Conservation (phyloP, 2,329 filamentous ascomycete genomes). For the Fusarium sp. region DNA sequence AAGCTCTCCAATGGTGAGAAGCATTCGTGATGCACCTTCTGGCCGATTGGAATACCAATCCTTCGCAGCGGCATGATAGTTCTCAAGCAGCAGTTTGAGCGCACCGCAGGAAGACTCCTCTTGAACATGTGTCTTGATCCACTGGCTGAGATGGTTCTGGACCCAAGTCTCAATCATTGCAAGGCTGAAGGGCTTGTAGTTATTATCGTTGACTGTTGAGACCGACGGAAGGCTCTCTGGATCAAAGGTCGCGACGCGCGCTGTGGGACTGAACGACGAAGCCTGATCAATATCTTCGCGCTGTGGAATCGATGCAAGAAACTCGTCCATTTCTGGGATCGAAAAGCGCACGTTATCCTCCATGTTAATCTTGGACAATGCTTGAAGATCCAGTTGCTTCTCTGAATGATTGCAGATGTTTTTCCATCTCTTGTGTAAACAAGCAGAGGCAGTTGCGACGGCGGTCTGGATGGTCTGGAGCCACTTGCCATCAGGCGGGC, state of each 20-base stretch:
- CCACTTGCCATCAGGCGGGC: constrained; percentile 10
- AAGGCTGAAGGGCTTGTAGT: constrained; percentile 45
- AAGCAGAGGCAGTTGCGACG: constrained; percentile 1
- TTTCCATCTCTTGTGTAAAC: constrained; percentile 21
- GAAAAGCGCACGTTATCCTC: constrained; percentile 12
- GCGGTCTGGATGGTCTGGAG: constrained; percentile 4
- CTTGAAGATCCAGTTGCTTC: constrained; percentile 1
- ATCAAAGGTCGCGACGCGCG: neutral
- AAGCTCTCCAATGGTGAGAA: constrained; percentile 69
- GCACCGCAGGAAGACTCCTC: constrained; percentile 45
- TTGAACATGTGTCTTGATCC: constrained; percentile 54
- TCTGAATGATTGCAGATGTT: constrained; percentile 2
- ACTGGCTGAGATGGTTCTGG: constrained; percentile 54
- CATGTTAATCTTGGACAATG: neutral
- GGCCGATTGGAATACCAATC: constrained; percentile 59
- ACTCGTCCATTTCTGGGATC: constrained; percentile 22
- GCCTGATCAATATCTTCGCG: neutral
- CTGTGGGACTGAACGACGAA: constrained; percentile 15
- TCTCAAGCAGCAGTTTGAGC: constrained; percentile 53
- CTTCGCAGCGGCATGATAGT: constrained; percentile 54
- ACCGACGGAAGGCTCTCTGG: constrained; percentile 4
- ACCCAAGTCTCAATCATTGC: constrained; percentile 67
- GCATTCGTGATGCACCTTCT: constrained; percentile 66
- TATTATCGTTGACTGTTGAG: neutral
- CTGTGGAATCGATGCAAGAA: constrained; percentile 20